Percentiles rank a stretch among this genome's conserved stretches.
Conservation (phyloP, 2,329 filamentous ascomycete genomes). For the Fusarium graminum region DNA sequence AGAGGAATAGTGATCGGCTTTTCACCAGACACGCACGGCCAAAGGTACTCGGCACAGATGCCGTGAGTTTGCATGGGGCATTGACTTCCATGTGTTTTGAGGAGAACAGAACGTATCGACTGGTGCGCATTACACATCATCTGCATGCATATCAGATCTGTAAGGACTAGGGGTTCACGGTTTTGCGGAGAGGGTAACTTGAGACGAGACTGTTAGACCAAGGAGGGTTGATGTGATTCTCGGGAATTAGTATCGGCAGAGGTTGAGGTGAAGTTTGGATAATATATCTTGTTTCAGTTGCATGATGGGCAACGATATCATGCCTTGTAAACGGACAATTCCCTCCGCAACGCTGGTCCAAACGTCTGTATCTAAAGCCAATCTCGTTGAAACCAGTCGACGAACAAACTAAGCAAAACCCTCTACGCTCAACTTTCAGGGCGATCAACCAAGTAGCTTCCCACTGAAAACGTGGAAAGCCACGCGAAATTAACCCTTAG, state of each 20-base stretch:
- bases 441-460: constrained; percentile 22
- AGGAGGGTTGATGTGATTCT: background rate
- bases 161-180: constrained; percentile 6
- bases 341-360: constrained; percentile 4
- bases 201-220: background rate
- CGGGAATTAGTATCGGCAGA: constrained; percentile 25
- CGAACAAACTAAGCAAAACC: constrained; percentile 4
- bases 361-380: background rate
- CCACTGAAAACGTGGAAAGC: constrained; percentile 13
- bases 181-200: constrained; percentile 18
- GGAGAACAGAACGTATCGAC: background rate
- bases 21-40: background rate
- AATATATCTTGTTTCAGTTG: background rate
- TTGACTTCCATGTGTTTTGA: constrained; percentile 24
- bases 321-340: background rate
- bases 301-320: background rate
- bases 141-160: constrained; percentile 18
- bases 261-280: background rate
- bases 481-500: constrained; percentile 14
- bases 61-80: constrained; percentile 10
- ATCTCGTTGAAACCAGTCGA: constrained; percentile 10
- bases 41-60: background rate
- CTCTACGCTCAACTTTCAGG: constrained; percentile 21
- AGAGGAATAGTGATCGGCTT: constrained; percentile 8
- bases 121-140: constrained; percentile 7